These are phyloP conservation scores for Pancytospora philotis DNA, from an alignment of 371 early-diverging fungal species.

Conservation along the genomic window DNA sequence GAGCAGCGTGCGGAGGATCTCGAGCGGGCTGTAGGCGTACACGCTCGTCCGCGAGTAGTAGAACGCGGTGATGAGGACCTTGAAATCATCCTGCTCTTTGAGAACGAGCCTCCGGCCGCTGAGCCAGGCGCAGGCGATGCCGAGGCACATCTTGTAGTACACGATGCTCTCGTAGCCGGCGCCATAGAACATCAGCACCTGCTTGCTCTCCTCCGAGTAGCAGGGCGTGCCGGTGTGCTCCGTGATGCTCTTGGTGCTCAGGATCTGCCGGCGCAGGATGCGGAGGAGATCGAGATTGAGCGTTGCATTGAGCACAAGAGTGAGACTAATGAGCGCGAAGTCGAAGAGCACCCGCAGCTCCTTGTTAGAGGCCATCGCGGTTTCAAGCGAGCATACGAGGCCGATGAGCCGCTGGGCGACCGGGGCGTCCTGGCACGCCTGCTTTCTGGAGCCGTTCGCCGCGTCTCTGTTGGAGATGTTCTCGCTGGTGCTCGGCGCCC, in stretches of 20 bases:
- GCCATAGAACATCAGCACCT: neutral
- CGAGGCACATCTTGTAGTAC: slow-evolving; percentile 40
- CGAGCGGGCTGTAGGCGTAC: neutral
- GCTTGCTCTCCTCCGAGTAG: slow-evolving; percentile 16
- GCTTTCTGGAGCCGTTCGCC: neutral
- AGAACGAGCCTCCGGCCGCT: slow-evolving; percentile 7
- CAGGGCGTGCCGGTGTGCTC: neutral
- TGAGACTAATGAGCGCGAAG: slow-evolving; percentile 29
- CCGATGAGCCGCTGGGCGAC: neutral
- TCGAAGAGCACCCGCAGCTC: slow-evolving; percentile 29
- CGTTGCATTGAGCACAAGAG: slow-evolving; percentile 16
- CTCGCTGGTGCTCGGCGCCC: neutral
- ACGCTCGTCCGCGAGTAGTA: neutral
- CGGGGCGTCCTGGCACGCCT: neutral
- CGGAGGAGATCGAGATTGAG: slow-evolving; percentile 30
- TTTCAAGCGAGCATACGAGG: too few relatives aligned
- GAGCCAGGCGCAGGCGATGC: slow-evolving; percentile 22
- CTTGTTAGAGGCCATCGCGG: slow-evolving; percentile 1
- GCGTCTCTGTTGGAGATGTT: neutral
- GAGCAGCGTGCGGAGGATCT: neutral
- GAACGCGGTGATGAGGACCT: neutral
- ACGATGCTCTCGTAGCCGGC: slow-evolving; percentile 25
- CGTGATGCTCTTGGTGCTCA: slow-evolving; percentile 12
- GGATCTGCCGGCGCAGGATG: slow-evolving; percentile 36
- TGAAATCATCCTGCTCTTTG: neutral